Evolutionary conservation across 305 asterid species (phyloP).

Genomic region (Fraxinus greggii): DNA sequence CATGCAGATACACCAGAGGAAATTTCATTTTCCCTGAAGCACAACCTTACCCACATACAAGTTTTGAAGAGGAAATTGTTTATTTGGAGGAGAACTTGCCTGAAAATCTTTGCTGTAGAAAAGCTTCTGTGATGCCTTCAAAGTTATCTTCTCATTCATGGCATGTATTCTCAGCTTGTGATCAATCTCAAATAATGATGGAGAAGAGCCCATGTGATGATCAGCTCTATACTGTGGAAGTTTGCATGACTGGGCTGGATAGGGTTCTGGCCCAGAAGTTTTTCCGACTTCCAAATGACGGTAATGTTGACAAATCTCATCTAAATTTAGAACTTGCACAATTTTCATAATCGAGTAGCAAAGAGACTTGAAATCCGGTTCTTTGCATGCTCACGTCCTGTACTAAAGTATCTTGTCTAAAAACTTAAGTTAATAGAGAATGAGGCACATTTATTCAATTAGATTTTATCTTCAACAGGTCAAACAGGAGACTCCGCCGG

Average conservation of each 20-base stretch:
- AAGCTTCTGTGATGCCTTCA: conserved; percentile 63
- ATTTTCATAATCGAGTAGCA: background rate
- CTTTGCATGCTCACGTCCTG: background rate
- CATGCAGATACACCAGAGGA: conserved; percentile 92
- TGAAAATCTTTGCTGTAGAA: conserved; percentile 39
- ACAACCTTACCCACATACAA: conserved; percentile 79
- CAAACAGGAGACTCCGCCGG: conserved; percentile 65
- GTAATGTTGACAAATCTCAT: conserved; percentile 1
- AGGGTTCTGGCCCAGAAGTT: conserved; percentile 58
- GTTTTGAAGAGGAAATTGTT: conserved; percentile 64
- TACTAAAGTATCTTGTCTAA: background rate
- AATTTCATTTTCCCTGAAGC: conserved; percentile 85
- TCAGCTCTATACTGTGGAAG: conserved; percentile 47
- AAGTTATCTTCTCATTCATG: conserved; percentile 58
- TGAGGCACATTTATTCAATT: background rate
- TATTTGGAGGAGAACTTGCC: conserved; percentile 63
- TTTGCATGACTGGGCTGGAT: conserved; percentile 91
- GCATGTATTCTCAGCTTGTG: conserved; percentile 82
- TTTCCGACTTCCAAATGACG: conserved; percentile 55
- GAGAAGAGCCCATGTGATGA: conserved; percentile 14
- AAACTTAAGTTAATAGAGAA: background rate
- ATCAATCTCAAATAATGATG: conserved; percentile 27
- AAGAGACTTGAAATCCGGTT: background rate
- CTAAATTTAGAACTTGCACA: background rate
- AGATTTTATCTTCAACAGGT: background rate